A percentile compares a stretch with the other conserved stretches of the same genome.
Evolutionary conservation across 129 eudicot species (phyloP).

Genomic region (Artemisia annua): DNA sequence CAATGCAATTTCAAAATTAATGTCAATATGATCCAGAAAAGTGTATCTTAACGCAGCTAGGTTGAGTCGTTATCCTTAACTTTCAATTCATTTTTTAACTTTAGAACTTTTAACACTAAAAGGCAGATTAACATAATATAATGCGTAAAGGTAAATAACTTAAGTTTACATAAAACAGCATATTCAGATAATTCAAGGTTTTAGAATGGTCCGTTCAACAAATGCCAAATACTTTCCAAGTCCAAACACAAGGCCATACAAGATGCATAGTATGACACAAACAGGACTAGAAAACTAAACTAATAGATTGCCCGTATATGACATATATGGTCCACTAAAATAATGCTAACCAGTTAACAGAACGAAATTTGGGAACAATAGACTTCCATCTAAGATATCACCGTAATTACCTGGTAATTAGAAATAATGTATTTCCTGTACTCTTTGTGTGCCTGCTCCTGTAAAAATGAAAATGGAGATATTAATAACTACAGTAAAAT

Average conservation of each 20-base stretch:
- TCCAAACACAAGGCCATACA: too few relatives aligned
- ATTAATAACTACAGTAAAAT: too few relatives aligned
- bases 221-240: too few relatives aligned
- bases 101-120: background rate
- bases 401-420: constrained; percentile 69
- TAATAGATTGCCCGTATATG: background rate
- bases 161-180: too few relatives aligned
- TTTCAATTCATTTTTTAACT: background rate
- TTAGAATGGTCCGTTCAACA: too few relatives aligned
- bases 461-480: constrained; percentile 11
- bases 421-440: constrained; percentile 86
- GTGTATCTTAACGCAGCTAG: background rate
- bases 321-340: background rate
- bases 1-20: background rate
- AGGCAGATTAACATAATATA: background rate
- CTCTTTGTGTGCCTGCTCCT: constrained; percentile 85
- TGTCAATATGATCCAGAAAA: background rate
- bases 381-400: background rate
- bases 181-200: too few relatives aligned
- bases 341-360: background rate
- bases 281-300: too few relatives aligned
- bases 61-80: background rate
- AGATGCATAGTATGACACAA: too few relatives aligned
- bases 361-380: background rate
- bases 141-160: too few relatives aligned